These are phyloP conservation scores for Usnea hakonensis DNA, from an alignment of 495 filamentous ascomycete genomes.

Conservation along the genomic window DNA sequence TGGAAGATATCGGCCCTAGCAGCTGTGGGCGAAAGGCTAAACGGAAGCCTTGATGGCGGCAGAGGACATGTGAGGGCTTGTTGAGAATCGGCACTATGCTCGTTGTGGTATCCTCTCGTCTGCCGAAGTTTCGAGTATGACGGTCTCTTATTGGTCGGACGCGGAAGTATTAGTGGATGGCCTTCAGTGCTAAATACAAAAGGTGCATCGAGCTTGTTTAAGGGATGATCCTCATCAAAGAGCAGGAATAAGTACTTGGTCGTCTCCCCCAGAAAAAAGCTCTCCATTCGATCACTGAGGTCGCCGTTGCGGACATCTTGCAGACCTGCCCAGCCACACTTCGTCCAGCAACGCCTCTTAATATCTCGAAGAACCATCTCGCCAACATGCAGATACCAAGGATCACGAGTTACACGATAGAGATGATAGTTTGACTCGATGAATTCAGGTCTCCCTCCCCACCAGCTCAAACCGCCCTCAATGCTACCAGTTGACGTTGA, in stretches of 20 bases:
- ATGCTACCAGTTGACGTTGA: conserved; percentile 77
- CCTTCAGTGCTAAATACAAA: conserved; percentile 96
- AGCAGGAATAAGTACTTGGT: conserved; percentile 90
- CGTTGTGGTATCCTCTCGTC: background rate
- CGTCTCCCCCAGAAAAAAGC: conserved; percentile 95
- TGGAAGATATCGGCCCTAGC: conserved; percentile 85
- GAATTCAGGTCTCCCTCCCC: conserved; percentile 90
- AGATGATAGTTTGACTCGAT: conserved; percentile 92
- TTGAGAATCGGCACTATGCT: background rate
- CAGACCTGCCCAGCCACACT: conserved; percentile 92
- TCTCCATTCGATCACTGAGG: conserved; percentile 94
- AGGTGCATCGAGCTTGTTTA: conserved; percentile 76
- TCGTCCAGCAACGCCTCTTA: conserved; percentile 81
- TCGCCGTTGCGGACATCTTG: conserved; percentile 86
- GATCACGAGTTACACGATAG: conserved; percentile 86
- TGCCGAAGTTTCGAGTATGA: background rate
- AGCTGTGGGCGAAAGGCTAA: conserved; percentile 71
- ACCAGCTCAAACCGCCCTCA: conserved; percentile 85
- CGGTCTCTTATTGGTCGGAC: conserved; percentile 6
- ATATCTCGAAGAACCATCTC: conserved; percentile 93
- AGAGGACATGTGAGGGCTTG: conserved; percentile 45
- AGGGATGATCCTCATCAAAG: conserved; percentile 75
- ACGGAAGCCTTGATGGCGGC: conserved; percentile 47
- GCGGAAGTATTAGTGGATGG: conserved; percentile 83
- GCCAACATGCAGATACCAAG: conserved; percentile 91